Percentiles rank a stretch among this genome's conserved stretches.
These are phyloP conservation scores for Ganoderma leucocontextum DNA, from an alignment of 1,284 basidiomycete species.

Conservation along the genomic window DNA sequence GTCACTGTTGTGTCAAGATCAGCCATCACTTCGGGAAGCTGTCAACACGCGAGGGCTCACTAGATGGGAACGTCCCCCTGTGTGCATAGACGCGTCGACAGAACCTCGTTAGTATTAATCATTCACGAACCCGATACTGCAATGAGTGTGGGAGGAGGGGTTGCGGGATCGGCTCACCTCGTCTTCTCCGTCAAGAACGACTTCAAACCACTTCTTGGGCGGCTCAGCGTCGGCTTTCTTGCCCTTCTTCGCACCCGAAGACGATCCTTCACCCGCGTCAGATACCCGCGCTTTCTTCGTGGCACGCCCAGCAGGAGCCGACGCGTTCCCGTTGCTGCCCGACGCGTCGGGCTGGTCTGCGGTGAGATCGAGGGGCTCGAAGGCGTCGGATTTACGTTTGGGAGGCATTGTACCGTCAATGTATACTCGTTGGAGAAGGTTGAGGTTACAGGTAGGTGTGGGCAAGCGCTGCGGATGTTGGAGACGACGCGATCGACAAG, in stretches of 20 bases:
- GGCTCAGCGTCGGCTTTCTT: conserved; percentile 32
- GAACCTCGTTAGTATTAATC: not conserved
- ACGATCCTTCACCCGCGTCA: conserved; percentile 39
- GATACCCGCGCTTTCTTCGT: conserved; percentile 68
- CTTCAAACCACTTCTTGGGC: conserved; percentile 41
- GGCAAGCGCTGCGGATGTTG: not conserved
- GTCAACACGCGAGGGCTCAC: conserved; percentile 32
- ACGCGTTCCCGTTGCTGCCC: conserved; percentile 13
- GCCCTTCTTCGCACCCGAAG: conserved; percentile 35
- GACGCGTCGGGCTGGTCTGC: conserved; percentile 14
- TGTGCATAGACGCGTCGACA: conserved; percentile 1
- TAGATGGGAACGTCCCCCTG: conserved; percentile 43
- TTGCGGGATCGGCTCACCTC: conserved; percentile 28
- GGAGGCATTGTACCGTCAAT: conserved; percentile 30
- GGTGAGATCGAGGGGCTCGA: conserved; percentile 28
- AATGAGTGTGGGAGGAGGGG: not conserved
- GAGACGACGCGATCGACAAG: not conserved
- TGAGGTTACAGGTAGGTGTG: not conserved
- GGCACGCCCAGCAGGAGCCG: conserved; percentile 13
- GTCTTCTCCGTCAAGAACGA: conserved; percentile 45
- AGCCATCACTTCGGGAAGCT: not conserved
- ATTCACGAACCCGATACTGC: not conserved
- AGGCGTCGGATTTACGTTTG: conserved; percentile 42
- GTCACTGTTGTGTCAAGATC: conserved; percentile 43
- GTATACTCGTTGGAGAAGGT: not conserved